phyloP scores from a whole-genome alignment of 2,329 filamentous ascomycete species.

The Diaporthe ampelina region DNA sequence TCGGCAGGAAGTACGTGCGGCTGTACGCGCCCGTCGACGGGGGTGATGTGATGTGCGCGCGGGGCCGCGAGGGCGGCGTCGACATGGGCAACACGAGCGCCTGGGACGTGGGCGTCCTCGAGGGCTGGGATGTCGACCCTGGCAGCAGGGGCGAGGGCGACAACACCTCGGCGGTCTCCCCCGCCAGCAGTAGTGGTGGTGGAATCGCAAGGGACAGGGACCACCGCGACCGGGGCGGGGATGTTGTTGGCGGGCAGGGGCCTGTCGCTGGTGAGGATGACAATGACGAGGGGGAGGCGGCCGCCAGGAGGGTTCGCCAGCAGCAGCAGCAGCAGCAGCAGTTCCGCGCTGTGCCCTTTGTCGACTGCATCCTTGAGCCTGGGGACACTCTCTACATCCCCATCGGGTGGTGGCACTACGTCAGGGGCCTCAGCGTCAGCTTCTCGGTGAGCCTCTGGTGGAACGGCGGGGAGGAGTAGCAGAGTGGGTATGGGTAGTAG shows the following conservation, averaged over 20 bases:
- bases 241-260: slow-evolving; percentile 38
- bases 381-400: slow-evolving; percentile 93
- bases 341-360: slow-evolving; percentile 73
- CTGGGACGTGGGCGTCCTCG: slow-evolving; percentile 80
- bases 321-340: slow-evolving; percentile 34
- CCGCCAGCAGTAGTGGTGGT: not conserved
- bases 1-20: slow-evolving; percentile 92
- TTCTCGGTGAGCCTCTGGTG: slow-evolving; percentile 99
- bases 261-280: slow-evolving; percentile 1
- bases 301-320: slow-evolving; percentile 49
- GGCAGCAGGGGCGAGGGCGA: not conserved
- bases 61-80: slow-evolving; percentile 76
- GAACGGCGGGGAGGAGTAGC: slow-evolving; percentile 61
- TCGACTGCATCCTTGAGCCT: slow-evolving; percentile 83
- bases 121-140: slow-evolving; percentile 67
- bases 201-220: slow-evolving; percentile 21
- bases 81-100: slow-evolving; percentile 93
- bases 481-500: no score
- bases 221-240: slow-evolving; percentile 39
- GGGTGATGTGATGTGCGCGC: slow-evolving; percentile 65
- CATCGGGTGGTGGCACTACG: slow-evolving; percentile 98
- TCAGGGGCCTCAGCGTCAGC: slow-evolving; percentile 85
- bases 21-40: slow-evolving; percentile 79
- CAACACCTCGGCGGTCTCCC: not conserved
- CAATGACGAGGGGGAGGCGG: slow-evolving; percentile 38